These are phyloP conservation scores for Deuterostichococcus epilithicus DNA, from an alignment of 139 green algal genomes.

Conservation along the genomic window DNA sequence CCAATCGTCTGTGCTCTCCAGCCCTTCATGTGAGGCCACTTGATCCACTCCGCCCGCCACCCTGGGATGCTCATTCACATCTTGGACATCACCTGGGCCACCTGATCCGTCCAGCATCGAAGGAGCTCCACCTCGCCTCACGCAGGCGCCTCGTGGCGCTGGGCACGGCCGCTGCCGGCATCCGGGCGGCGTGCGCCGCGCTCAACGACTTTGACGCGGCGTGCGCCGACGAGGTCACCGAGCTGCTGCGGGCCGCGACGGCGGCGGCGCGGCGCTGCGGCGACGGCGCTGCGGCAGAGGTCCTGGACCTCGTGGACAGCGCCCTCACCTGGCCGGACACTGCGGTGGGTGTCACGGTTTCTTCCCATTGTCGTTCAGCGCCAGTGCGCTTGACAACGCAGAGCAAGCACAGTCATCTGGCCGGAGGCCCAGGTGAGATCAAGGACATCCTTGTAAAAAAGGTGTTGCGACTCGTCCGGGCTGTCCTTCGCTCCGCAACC, in stretches of 20 bases:
- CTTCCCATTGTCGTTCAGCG: no score
- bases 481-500: no score
- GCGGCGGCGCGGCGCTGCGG: background rate
- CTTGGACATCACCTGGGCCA: no score
- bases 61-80: no score
- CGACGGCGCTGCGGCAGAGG: background rate
- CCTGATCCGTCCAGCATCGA: no score
- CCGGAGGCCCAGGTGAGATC: no score
- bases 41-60: no score
- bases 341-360: background rate
- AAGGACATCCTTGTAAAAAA: no score
- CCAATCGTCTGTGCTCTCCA: background rate
- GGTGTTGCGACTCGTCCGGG: no score
- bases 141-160: constrained; percentile 25
- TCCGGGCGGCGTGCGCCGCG: constrained; percentile 37
- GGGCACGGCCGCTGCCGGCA: constrained; percentile 47
- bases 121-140: no score
- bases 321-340: background rate
- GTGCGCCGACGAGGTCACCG: background rate
- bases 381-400: no score
- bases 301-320: background rate
- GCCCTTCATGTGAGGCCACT: background rate
- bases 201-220: constrained; percentile 37
- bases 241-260: background rate
- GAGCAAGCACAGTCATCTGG: no score